Base-by-base conservation (phyloP, 1,284 basidiomycete species). In the Irpex sp. region DNA sequence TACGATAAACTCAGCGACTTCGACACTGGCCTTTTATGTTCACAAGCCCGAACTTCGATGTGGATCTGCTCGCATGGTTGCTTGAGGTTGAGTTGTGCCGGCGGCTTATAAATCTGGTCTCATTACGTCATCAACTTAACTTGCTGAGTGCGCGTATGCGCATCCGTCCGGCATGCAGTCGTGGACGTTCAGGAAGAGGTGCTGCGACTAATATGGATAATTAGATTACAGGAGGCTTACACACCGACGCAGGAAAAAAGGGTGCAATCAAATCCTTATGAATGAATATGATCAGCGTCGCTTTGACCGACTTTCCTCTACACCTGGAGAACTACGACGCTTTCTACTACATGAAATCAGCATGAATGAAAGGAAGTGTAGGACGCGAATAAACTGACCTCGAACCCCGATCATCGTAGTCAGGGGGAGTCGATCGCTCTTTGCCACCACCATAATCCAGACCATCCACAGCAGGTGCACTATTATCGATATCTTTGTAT, bases 401-500 rank as follows among this genome's bases (percentile, higher is more conserved):
- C 35, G 68, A 56, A 46, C 65, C 49, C 31, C 66, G 43, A 53
- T 71, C 61, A 59, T 70, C 64, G 59, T 61, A 51, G 61, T 69
- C 68, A 36, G 65, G 64, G 5, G 61, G 64, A n/a, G 68, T 67
- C 2, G 68, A 63, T 39, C 69, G 59, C 17, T 72, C 72, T 67
- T 88, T 83, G 9, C 81, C 81, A 56, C 77, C 66, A 5, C 90
- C 90, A 68, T 93, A 94, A 71, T 94, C 92, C 70, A 94, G 75
- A n/a, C 91, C 91, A 68, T 93, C 90, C 6, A 90, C 88, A 47
- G 89, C 89, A 63, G 88, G 86, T 1, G 88, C 88, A 69, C 90
- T 91, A 19, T 58, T 58, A 70, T 92, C 90, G 43, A 92, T 83
- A 73, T 94, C 92, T 76, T 93, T 93, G 78, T 94, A 93, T 72